These are phyloP conservation scores for Ciborinia camelliae DNA, from an alignment of 2,329 filamentous ascomycete species.

Conservation along the genomic window DNA sequence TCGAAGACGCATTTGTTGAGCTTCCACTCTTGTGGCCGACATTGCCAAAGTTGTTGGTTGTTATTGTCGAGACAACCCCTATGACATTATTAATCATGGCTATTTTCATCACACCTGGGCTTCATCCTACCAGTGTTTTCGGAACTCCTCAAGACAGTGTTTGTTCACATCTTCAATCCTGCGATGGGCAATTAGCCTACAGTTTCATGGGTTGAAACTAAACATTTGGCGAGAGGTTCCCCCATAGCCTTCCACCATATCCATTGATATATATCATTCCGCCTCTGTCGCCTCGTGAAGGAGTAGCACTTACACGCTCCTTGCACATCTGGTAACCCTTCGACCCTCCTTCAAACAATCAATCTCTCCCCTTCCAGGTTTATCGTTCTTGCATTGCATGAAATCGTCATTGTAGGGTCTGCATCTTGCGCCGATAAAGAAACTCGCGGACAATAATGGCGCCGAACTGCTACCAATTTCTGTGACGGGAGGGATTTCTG, in stretches of 20 bases:
- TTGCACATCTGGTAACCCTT: slow-evolving; percentile 93
- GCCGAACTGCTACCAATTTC: slow-evolving; percentile 93
- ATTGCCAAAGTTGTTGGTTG: slow-evolving; percentile 98
- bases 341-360: slow-evolving; percentile 96
- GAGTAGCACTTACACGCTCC: slow-evolving; percentile 74
- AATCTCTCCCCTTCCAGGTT: slow-evolving; percentile 83
- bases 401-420: slow-evolving; percentile 96
- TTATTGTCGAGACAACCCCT: slow-evolving; percentile 88
- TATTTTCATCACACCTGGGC: background rate
- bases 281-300: too few species aligned
- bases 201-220: background rate
- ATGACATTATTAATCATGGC: background rate
- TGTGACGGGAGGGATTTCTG: slow-evolving; percentile 85
- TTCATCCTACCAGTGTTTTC: slow-evolving; percentile 64
- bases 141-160: slow-evolving; percentile 87
- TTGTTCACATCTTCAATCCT: slow-evolving; percentile 96
- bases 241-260: slow-evolving; percentile 17
- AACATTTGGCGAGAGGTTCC: background rate
- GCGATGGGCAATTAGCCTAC: slow-evolving; percentile 20
- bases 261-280: slow-evolving; percentile 15
- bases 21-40: slow-evolving; percentile 80
- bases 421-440: slow-evolving; percentile 97
- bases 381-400: slow-evolving; percentile 99
- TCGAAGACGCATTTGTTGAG: slow-evolving; percentile 95
- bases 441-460: slow-evolving; percentile 85